A percentile compares a stretch with the other conserved stretches of the same genome.
These are phyloP conservation scores for Tricholoma flavovirens DNA, from an alignment of 768 basidiomycete species.

Conservation along the genomic window DNA sequence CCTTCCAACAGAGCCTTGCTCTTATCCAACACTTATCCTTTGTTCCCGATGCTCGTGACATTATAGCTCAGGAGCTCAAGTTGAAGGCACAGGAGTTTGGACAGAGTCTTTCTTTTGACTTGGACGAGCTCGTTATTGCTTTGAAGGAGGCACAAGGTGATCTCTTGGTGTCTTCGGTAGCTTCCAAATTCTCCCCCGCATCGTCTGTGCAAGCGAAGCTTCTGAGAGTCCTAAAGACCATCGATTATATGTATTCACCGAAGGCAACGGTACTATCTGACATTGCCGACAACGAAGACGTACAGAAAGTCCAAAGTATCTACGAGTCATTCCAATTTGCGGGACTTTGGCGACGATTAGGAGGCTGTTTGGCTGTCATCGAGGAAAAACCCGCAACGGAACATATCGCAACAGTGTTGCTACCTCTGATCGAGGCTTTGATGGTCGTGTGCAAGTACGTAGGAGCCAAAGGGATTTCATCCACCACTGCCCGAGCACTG, in stretches of 20 bases:
- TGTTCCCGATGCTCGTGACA: constrained; percentile 83
- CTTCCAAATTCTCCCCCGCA: constrained; percentile 88
- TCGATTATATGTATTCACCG: constrained; percentile 92
- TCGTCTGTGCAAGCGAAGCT: constrained; percentile 97
- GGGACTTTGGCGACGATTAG: constrained; percentile 80
- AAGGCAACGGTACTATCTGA: constrained; percentile 34
- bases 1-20: constrained; percentile 90
- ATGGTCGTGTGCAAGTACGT: constrained; percentile 99
- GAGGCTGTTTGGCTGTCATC: constrained; percentile 82
- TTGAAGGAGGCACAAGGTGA: constrained; percentile 53
- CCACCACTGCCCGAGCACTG: constrained; percentile 41
- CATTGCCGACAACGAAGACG: constrained; percentile 43
- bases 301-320: constrained; percentile 80
- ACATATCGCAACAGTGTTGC: constrained; percentile 85
- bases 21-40: constrained; percentile 90
- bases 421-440: constrained; percentile 92
- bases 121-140: constrained; percentile 67
- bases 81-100: constrained; percentile 86
- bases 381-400: constrained; percentile 76
- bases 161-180: constrained; percentile 57
- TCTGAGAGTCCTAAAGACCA: constrained; percentile 89
- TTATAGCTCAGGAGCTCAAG: constrained; percentile 84
- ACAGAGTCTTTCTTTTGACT: constrained; percentile 62
- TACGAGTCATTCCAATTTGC: constrained; percentile 92
- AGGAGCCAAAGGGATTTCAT: constrained; percentile 52